Conservation (phyloP, 2,329 filamentous ascomycete species). For the Xylaria sp. region DNA sequence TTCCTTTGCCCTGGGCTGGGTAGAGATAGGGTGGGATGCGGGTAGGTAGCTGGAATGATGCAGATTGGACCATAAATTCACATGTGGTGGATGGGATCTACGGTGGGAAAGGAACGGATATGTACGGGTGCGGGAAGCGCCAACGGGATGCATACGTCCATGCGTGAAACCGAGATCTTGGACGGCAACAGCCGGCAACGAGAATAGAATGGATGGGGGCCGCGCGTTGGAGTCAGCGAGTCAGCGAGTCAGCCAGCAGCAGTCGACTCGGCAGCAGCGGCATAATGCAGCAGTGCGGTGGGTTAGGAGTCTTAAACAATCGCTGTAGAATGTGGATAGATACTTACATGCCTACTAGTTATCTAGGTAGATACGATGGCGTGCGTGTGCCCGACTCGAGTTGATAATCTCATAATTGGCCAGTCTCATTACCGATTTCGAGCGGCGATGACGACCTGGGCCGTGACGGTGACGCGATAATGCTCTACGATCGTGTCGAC, state of each 20-base stretch:
- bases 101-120: constrained; percentile 47
- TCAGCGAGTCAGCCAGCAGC: constrained; percentile 26
- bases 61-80: constrained; percentile 43
- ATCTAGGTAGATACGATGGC: background rate
- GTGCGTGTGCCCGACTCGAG: constrained; percentile 25
- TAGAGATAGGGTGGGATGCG: constrained; percentile 38
- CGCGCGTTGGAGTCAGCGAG: constrained; percentile 33
- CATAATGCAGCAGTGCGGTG: constrained; percentile 35
- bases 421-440: constrained; percentile 5
- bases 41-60: constrained; percentile 43
- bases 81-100: constrained; percentile 48
- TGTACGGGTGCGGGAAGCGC: constrained; percentile 50
- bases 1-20: background rate
- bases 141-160: constrained; percentile 48
- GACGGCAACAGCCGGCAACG: constrained; percentile 40
- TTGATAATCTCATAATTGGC: constrained; percentile 21
- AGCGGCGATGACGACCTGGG: constrained; percentile 7
- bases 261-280: constrained; percentile 37
- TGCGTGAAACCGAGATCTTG: constrained; percentile 45
- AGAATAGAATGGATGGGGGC: constrained; percentile 34
- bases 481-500: constrained; percentile 12
- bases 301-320: constrained; percentile 28
- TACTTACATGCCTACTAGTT: background rate
- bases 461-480: constrained; percentile 1
- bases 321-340: background rate